Conservation (phyloP, 305 asterid genomes). For the Solanum aculeatissimum region DNA sequence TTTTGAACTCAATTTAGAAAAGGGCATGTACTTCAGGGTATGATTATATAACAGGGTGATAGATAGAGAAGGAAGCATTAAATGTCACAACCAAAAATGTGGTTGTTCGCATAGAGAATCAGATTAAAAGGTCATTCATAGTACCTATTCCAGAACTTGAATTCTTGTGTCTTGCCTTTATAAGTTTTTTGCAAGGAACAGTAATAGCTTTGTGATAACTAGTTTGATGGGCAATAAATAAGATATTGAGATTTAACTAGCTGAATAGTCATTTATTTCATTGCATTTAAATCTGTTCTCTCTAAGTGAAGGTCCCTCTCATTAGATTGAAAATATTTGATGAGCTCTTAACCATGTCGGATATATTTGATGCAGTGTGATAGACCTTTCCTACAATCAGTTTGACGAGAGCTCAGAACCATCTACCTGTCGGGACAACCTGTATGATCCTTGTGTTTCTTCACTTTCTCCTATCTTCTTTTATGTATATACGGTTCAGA, state of each 20-base stretch:
- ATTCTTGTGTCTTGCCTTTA: not conserved
- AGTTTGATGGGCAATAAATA: not conserved
- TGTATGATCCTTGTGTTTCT: conserved; percentile 21
- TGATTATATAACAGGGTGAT: not conserved
- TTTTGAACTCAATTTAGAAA: not conserved
- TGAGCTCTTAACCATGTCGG: not conserved
- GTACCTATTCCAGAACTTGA: not conserved
- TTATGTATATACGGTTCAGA: not conserved
- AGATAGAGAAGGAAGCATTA: not conserved
- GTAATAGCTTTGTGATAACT: not conserved
- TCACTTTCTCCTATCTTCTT: not conserved
- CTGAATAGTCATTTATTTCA: not conserved
- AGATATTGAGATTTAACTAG: not conserved
- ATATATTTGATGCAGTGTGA: conserved; percentile 14
- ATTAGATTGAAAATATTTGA: not conserved
- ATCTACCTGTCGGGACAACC: conserved; percentile 17
- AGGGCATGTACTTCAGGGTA: not conserved
- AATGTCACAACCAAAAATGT: not conserved
- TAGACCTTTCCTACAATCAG: conserved; percentile 57
- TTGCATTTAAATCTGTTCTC: not conserved
- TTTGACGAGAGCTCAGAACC: conserved; percentile 25
- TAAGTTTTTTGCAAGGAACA: not conserved
- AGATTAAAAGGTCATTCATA: not conserved
- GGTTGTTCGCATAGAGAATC: not conserved
- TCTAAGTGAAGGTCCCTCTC: not conserved